A percentile compares a stretch with the other conserved stretches of the same genome.
phyloP scores from a whole-genome alignment of 2,329 filamentous ascomycete species.

The Dactylonectria macrodidyma region DNA sequence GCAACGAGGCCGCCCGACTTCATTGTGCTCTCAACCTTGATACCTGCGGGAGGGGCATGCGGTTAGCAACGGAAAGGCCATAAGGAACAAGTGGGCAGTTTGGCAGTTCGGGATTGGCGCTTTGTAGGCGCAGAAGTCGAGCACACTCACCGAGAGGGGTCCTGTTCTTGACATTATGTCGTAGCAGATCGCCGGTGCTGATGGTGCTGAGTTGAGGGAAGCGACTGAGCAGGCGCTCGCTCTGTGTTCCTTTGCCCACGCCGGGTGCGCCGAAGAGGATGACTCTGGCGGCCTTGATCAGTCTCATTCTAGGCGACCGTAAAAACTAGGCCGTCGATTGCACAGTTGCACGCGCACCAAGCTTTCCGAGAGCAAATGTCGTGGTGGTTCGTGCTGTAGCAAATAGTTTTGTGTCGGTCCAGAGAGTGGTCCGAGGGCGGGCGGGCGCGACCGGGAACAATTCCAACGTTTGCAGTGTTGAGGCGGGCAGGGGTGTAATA shows the following conservation, averaged over 20 bases:
- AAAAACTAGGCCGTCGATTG: constrained; percentile 38
- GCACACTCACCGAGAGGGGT: constrained; percentile 83
- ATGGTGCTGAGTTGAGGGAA: constrained; percentile 93
- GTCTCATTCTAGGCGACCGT: constrained; percentile 66
- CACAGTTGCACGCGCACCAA: background rate
- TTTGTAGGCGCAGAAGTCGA: background rate
- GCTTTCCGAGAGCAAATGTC: background rate
- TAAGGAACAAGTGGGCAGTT: background rate
- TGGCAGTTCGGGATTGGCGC: background rate
- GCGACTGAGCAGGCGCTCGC: constrained; percentile 86
- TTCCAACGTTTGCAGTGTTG: constrained; percentile 12
- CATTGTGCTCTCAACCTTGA: constrained; percentile 92
- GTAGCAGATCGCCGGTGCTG: constrained; percentile 92
- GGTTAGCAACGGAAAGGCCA: constrained; percentile 21
- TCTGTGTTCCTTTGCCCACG: constrained; percentile 97
- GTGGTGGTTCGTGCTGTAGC: background rate
- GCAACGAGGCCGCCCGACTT: constrained; percentile 91
- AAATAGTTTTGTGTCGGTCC: constrained; percentile 11
- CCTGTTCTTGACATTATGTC: constrained; percentile 90
- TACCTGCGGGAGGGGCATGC: constrained; percentile 68
- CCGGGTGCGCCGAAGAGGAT: constrained; percentile 97
- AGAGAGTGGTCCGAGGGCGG: constrained; percentile 26
- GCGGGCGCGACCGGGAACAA: constrained; percentile 24
- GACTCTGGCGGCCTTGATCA: constrained; percentile 87
- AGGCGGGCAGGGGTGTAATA: constrained; percentile 4